Evolutionary conservation across 2,329 filamentous ascomycete genomes (phyloP), one percentile per base, ranked within the genome.

Genomic region (Penicillium sp.): DNA sequence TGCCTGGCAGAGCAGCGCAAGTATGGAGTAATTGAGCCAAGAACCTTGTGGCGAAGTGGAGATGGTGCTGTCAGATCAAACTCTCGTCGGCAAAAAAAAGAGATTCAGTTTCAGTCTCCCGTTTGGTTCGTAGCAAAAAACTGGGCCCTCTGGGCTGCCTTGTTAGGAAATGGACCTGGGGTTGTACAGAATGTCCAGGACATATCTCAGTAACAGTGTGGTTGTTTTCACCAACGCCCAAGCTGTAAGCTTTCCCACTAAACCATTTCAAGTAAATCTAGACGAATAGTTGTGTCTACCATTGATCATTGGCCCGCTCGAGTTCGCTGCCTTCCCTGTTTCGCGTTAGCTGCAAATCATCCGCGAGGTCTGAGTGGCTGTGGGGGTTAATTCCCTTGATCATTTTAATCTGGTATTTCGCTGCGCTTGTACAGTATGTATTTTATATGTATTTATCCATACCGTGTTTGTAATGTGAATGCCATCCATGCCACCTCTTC

Each of bases 341-440:
- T 31, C 42, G 55, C 49, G 34, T 49, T 48, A 57, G 51, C 26
- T 55, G 56, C 49, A 49, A 56, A 59, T 59, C 49, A 50, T 43
- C 48, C 48, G 48, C 33, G 33, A 10, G 36, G 46, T 28, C 46
- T 39, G 31, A 39, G 42, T 45, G 42, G 42, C 42, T 31, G 21
- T 23, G 42, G 42, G 42, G 42, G 14, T 31, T 45, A 13, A 16
- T 29, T 45, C 21, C 16, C 42, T 18, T 14, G 7, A 19, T 42
- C 19, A 19, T 39, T 24, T 42, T 14, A 18, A 39, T 39, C n/a
- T 24, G 8, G 40, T 43, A 29, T 43, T 43, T 43, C 23, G 5
- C 14, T 16, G 40, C n/a, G 24, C 18, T 23, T 21, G 37, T 29
- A 43, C 29, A 1, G 3, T 18, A 6, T 43, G 10, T 1, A 14